A percentile compares a stretch with the other conserved stretches of the same genome.
Evolutionary conservation across 208 protist genomes (phyloP).

Genomic region (Leishmania amazonensis): DNA sequence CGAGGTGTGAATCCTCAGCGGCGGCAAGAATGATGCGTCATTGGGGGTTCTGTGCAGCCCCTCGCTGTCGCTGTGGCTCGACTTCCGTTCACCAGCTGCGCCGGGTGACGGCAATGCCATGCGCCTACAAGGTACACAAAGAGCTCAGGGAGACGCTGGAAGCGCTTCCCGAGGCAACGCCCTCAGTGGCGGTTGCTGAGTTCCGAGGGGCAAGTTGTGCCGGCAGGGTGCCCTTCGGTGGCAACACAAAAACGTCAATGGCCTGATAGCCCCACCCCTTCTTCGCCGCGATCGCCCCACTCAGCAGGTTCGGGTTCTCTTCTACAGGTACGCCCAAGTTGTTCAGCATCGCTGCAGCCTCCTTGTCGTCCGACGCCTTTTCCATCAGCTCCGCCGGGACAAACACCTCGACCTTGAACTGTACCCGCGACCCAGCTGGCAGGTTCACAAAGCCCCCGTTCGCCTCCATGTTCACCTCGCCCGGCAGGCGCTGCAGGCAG

Average conservation of each 20-base stretch:
- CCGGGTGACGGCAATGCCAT: too few species aligned
- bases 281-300: conserved; percentile 20
- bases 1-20: conserved; percentile 4
- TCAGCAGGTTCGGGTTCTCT: conserved; percentile 21
- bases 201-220: neutral
- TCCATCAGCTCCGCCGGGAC: conserved; percentile 23
- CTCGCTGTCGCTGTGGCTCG: neutral
- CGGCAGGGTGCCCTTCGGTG: neutral
- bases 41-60: too few species aligned
- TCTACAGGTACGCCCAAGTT: conserved; percentile 18
- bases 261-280: conserved; percentile 32
- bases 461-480: neutral
- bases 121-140: neutral
- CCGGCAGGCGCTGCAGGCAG: conserved; percentile 13
- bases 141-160: neutral
- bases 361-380: conserved; percentile 25
- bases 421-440: conserved; percentile 21
- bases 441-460: conserved; percentile 15
- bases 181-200: neutral
- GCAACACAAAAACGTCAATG: conserved; percentile 12
- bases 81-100: neutral
- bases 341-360: conserved; percentile 30
- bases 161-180: too few species aligned
- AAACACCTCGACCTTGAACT: conserved; percentile 32
- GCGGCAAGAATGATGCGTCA: neutral